Conservation (phyloP, 805 yeast species). For the Teunomyces gatunensis region DNA sequence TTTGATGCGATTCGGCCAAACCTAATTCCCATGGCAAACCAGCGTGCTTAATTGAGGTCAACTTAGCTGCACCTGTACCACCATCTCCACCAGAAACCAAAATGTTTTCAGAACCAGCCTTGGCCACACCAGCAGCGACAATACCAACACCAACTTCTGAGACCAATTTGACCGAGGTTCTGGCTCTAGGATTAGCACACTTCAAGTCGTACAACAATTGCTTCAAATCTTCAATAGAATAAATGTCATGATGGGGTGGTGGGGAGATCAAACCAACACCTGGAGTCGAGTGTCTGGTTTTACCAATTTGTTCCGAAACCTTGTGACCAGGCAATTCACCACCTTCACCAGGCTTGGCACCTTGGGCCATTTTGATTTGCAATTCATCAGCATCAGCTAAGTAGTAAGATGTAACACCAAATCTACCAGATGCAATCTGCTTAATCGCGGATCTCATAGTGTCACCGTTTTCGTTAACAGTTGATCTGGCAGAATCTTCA, state of each 20-base stretch:
- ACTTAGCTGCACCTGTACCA: conserved; percentile 99
- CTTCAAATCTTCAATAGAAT: conserved; percentile 95
- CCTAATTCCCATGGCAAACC: conserved; percentile 99
- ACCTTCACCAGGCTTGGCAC: conserved; percentile 99
- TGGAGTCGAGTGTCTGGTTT: conserved; percentile 93
- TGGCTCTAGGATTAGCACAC: conserved; percentile 95
- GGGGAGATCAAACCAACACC: conserved; percentile 97
- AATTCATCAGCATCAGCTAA: conserved; percentile 95
- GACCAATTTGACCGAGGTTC: conserved; percentile 93
- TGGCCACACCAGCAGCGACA: conserved; percentile 98
- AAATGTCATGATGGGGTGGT: conserved; percentile 98
- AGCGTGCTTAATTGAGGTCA: conserved; percentile 96
- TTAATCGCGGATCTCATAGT: conserved; percentile 98
- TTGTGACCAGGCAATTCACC: conserved; percentile 97
- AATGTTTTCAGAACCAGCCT: conserved; percentile 97
- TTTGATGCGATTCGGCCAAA: conserved; percentile 96
- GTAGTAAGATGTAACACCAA: conserved; percentile 95
- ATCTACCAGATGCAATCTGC: conserved; percentile 97
- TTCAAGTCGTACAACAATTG: conserved; percentile 95
- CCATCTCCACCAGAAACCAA: conserved; percentile 98
- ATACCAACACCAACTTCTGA: conserved; percentile 99
- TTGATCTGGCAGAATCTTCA: conserved; percentile 90
- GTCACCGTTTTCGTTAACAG: conserved; percentile 81
- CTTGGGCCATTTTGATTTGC: conserved; percentile 98
- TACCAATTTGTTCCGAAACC: conserved; percentile 83